phyloP scores from a whole-genome alignment of 208 protist species.

The Leishmania major region DNA sequence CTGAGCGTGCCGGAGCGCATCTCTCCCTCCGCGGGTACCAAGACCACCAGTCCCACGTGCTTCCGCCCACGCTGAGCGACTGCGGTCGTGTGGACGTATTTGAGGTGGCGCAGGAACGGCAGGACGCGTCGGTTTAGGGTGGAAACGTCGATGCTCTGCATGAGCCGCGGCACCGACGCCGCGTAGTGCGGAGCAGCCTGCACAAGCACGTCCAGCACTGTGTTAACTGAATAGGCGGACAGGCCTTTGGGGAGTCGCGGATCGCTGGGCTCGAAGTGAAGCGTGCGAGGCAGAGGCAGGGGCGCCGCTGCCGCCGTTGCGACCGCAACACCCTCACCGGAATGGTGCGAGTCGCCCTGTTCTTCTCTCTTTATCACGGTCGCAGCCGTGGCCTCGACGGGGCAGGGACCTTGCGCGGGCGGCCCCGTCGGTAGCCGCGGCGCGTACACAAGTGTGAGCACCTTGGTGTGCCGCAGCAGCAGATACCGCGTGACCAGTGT shows the following conservation, averaged over 20 bases:
- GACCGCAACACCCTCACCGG: background rate
- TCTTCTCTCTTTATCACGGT: background rate
- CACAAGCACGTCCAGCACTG: slow-evolving; percentile 57
- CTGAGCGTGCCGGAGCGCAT: slow-evolving; percentile 18
- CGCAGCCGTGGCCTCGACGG: background rate
- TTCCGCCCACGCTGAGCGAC: slow-evolving; percentile 26
- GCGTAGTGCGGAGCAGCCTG: slow-evolving; percentile 48
- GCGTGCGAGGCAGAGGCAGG: background rate
- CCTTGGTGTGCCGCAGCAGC: slow-evolving; percentile 28
- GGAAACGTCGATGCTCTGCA: slow-evolving; percentile 38
- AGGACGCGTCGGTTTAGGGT: slow-evolving; percentile 57
- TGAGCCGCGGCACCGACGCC: slow-evolving; percentile 46
- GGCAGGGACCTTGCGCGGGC: background rate
- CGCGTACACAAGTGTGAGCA: slow-evolving; percentile 54
- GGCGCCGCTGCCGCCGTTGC: background rate
- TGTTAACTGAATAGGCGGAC: slow-evolving; percentile 55
- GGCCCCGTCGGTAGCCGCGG: slow-evolving; percentile 1
- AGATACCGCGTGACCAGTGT: slow-evolving; percentile 45
- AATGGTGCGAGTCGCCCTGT: background rate
- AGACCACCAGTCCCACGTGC: slow-evolving; percentile 70
- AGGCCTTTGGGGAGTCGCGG: slow-evolving; percentile 51
- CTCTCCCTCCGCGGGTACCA: slow-evolving; percentile 27
- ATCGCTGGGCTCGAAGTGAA: slow-evolving; percentile 9
- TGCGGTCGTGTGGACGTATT: slow-evolving; percentile 57
- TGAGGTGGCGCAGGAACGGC: slow-evolving; percentile 51